A percentile compares a stretch with the other conserved stretches of the same genome.
Conservation (phyloP, 345 rosid genomes). For the Populus ilicifolia region DNA sequence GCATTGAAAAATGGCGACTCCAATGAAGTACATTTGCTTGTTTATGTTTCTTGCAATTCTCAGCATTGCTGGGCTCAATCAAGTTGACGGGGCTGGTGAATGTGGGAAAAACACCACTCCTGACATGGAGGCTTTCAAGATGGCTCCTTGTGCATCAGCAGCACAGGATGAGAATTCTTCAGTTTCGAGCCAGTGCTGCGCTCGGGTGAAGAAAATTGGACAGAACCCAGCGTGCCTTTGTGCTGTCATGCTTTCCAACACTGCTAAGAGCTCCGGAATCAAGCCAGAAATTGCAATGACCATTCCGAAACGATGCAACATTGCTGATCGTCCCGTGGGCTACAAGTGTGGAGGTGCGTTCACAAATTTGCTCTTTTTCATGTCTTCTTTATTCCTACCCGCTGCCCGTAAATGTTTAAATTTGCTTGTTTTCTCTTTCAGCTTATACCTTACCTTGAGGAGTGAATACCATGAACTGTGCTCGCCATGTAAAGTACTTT, state of each 20-base stretch:
- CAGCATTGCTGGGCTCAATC: constrained; percentile 28
- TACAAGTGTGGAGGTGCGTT: constrained; percentile 77
- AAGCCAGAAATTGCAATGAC: constrained; percentile 73
- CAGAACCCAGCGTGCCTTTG: constrained; percentile 75
- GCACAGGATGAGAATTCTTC: constrained; percentile 47
- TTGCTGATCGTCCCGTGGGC: constrained; percentile 70
- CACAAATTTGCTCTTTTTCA: neutral
- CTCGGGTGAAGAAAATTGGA: constrained; percentile 61
- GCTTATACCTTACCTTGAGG: constrained; percentile 58
- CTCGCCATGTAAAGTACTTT: neutral
- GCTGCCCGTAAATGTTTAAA: neutral
- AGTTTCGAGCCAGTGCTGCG: constrained; percentile 67
- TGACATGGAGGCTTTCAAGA: constrained; percentile 76
- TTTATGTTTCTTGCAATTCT: constrained; percentile 37
- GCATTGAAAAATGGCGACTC: constrained; percentile 35
- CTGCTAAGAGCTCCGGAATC: constrained; percentile 66
- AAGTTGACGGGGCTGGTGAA: constrained; percentile 69
- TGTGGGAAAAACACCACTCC: constrained; percentile 66
- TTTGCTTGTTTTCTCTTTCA: constrained; percentile 23
- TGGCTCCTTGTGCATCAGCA: constrained; percentile 77
- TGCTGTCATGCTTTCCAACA: constrained; percentile 81
- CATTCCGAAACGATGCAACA: constrained; percentile 84
- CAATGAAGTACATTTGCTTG: constrained; percentile 38
- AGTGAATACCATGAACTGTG: constrained; percentile 2
- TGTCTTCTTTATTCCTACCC: neutral